Conservation (phyloP, 192 early-diverging fungal species). For the Lobosporangium transversale region DNA sequence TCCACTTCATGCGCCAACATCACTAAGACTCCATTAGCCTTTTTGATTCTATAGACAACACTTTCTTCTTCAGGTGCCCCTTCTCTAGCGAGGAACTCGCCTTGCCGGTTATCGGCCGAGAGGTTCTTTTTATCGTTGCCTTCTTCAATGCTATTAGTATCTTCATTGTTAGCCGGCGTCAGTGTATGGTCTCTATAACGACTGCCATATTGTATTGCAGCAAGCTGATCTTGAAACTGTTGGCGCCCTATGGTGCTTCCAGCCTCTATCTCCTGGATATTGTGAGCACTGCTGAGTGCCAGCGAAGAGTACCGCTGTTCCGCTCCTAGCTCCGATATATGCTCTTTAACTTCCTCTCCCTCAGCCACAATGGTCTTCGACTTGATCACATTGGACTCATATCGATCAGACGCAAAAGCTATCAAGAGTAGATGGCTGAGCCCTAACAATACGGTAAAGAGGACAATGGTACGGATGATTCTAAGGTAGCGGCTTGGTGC, state of each 20-base stretch:
- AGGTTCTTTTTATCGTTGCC: background rate
- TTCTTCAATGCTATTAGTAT: background rate
- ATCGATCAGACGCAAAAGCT: slow-evolving; percentile 22
- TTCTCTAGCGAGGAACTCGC: background rate
- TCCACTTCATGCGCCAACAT: slow-evolving; percentile 65
- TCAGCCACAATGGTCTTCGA: background rate
- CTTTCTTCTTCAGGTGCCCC: background rate
- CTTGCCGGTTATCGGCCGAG: background rate
- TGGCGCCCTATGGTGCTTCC: no score
- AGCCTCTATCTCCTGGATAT: no score
- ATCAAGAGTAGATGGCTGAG: slow-evolving; percentile 26
- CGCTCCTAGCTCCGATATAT: no score
- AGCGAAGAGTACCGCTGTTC: no score
- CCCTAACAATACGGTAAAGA: slow-evolving; percentile 23
- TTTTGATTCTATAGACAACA: slow-evolving; percentile 13
- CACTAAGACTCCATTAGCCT: slow-evolving; percentile 55
- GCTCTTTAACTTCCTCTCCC: no score
- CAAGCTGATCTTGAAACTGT: no score
- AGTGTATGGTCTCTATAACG: no score
- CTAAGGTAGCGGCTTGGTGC: slow-evolving; percentile 38
- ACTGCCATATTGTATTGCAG: no score
- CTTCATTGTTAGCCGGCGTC: no score
- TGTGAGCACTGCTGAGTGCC: no score
- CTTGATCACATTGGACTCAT: background rate
- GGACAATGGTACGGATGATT: slow-evolving; percentile 22